Conservation (phyloP, 768 basidiomycete species). For the Podaxis sp. region DNA sequence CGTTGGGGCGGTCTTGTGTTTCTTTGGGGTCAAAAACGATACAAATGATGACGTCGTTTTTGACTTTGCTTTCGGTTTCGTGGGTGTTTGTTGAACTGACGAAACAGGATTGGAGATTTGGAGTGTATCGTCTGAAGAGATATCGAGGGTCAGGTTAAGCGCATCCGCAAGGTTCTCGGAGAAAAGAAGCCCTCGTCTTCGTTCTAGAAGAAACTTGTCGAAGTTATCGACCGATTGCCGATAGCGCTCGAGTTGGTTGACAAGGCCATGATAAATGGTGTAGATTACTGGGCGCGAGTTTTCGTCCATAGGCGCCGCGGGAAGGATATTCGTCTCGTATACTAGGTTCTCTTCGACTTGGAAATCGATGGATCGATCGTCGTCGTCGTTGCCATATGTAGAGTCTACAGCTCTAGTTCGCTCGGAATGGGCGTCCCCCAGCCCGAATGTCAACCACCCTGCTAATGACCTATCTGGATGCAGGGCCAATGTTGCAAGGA, state of each 20-base stretch:
- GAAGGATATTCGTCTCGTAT: slow-evolving; percentile 51
- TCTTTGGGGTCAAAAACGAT: slow-evolving; percentile 78
- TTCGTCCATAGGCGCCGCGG: slow-evolving; percentile 67
- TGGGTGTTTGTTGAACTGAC: slow-evolving; percentile 22
- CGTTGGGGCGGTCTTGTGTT: slow-evolving; percentile 40
- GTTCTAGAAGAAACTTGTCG: slow-evolving; percentile 78
- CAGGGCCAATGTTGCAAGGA: slow-evolving; percentile 73
- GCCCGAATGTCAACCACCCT: slow-evolving; percentile 81
- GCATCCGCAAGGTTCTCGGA: slow-evolving; percentile 92
- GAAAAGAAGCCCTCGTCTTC: slow-evolving; percentile 85
- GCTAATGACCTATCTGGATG: slow-evolving; percentile 83
- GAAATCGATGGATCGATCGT: slow-evolving; percentile 81
- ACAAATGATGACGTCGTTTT: slow-evolving; percentile 60
- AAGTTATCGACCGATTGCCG: slow-evolving; percentile 72
- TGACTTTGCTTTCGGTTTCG: slow-evolving; percentile 41
- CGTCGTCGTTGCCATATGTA: slow-evolving; percentile 47
- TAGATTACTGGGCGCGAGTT: slow-evolving; percentile 75
- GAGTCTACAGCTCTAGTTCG: slow-evolving; percentile 10
- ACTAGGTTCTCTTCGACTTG: slow-evolving; percentile 61
- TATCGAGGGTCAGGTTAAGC: slow-evolving; percentile 65
- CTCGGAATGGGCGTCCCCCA: slow-evolving; percentile 29
- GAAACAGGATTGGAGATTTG: slow-evolving; percentile 23
- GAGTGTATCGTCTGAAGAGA: slow-evolving; percentile 36
- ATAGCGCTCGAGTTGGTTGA: slow-evolving; percentile 78
- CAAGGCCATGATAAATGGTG: slow-evolving; percentile 74